Evolutionary conservation across 1,284 basidiomycete genomes (phyloP).

Genomic region (Irpex rosettiformis): DNA sequence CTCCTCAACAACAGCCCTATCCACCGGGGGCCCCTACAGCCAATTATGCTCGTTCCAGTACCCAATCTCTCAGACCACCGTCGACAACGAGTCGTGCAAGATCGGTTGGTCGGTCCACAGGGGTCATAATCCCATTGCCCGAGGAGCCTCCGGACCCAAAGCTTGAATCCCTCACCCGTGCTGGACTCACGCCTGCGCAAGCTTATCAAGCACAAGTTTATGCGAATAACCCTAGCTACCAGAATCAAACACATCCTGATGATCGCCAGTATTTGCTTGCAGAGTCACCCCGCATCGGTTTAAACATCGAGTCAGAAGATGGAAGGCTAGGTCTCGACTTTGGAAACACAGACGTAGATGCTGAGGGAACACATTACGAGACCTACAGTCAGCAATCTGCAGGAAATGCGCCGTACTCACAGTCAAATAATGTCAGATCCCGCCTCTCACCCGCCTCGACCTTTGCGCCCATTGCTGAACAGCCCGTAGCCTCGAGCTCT

Average conservation of each 20-base stretch:
- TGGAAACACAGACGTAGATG: slow-evolving; percentile 31
- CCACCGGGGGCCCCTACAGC: slow-evolving; percentile 14
- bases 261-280: slow-evolving; percentile 23
- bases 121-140: slow-evolving; percentile 44
- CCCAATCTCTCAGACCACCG: slow-evolving; percentile 35
- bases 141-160: slow-evolving; percentile 54
- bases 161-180: slow-evolving; percentile 43
- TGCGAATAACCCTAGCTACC: slow-evolving; percentile 36
- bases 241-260: slow-evolving; percentile 10
- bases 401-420: slow-evolving; percentile 16
- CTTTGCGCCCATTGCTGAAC: slow-evolving; percentile 20
- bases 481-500: slow-evolving; percentile 23
- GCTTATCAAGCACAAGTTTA: slow-evolving; percentile 76
- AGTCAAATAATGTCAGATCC: slow-evolving; percentile 26
- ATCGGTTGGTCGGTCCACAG: slow-evolving; percentile 49
- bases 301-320: slow-evolving; percentile 48
- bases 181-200: slow-evolving; percentile 70
- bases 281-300: slow-evolving; percentile 41
- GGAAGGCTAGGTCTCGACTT: slow-evolving; percentile 60
- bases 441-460: slow-evolving; percentile 25
- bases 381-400: slow-evolving; percentile 41
- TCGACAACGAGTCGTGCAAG: slow-evolving; percentile 41
- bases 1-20: slow-evolving; percentile 29
- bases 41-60: slow-evolving; percentile 24
- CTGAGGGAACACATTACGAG: slow-evolving; percentile 55